Evolutionary conservation across 306 rosid species (phyloP).

Genomic region (Chamaecrista fasciculata): DNA sequence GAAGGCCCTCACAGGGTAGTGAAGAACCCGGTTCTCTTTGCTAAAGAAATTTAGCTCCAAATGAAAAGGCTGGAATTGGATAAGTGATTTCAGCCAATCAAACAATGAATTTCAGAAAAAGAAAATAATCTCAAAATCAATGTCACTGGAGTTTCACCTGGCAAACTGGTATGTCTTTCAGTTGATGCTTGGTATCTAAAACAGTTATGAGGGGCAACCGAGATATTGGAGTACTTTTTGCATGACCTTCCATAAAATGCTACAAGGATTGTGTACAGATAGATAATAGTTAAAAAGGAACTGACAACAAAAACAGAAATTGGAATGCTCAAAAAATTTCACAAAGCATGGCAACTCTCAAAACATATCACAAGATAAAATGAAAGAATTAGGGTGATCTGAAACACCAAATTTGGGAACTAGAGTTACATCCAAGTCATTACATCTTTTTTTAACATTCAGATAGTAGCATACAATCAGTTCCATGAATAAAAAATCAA

Average conservation of each 20-base stretch:
- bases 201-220: slow-evolving; percentile 87
- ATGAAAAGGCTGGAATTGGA: slow-evolving; percentile 77
- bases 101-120: slow-evolving; percentile 18
- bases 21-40: slow-evolving; percentile 92
- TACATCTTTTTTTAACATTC: slow-evolving; percentile 1
- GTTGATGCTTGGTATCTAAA: slow-evolving; percentile 75
- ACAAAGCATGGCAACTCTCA: slow-evolving; percentile 6
- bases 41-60: slow-evolving; percentile 95
- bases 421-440: slow-evolving; percentile 20
- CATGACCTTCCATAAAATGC: slow-evolving; percentile 99
- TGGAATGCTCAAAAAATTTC: neutral
- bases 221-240: slow-evolving; percentile 85
- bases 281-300: neutral
- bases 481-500: neutral
- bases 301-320: neutral
- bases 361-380: slow-evolving; percentile 12
- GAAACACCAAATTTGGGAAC: slow-evolving; percentile 21
- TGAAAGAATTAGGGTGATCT: slow-evolving; percentile 13
- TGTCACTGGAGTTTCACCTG: slow-evolving; percentile 49
- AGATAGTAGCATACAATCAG: neutral
- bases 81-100: slow-evolving; percentile 36
- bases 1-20: slow-evolving; percentile 93
- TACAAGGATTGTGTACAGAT: slow-evolving; percentile 40
- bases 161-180: slow-evolving; percentile 82
- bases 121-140: slow-evolving; percentile 28